Evolutionary conservation across 139 green algal genomes (phyloP).

Genomic region (Chlorella sorokiniana): DNA sequence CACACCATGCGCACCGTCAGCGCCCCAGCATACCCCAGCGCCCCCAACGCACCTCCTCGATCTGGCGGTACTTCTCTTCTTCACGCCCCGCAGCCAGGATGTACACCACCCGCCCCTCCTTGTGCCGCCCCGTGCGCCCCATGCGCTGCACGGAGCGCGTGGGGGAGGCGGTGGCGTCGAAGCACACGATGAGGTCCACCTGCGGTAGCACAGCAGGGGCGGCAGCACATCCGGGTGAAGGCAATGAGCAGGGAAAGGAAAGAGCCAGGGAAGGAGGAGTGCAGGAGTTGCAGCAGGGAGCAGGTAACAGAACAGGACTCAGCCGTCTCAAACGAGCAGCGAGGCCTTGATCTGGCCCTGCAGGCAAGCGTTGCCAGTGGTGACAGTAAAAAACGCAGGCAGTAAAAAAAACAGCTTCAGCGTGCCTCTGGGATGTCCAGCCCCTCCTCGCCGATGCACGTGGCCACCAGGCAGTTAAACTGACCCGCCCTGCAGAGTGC

Average conservation of each 20-base stretch:
- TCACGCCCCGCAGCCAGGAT: slow-evolving; percentile 76
- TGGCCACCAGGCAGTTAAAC: slow-evolving; percentile 90
- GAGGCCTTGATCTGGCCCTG: neutral
- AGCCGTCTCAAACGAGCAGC: too few species aligned
- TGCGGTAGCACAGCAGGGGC: slow-evolving; percentile 20
- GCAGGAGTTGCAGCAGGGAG: too few species aligned
- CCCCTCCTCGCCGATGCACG: slow-evolving; percentile 96
- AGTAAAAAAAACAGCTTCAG: neutral
- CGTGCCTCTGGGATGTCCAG: slow-evolving; percentile 91
- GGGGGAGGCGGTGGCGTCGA: slow-evolving; percentile 78
- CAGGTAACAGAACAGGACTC: too few species aligned
- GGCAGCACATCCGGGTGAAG: neutral
- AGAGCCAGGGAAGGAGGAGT: too few species aligned
- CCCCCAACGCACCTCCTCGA: slow-evolving; percentile 45
- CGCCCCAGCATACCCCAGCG: too few species aligned
- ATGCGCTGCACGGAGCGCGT: slow-evolving; percentile 85
- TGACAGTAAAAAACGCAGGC: neutral
- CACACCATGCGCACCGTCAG: too few species aligned
- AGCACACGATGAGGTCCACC: slow-evolving; percentile 96
- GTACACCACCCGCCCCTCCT: slow-evolving; percentile 85
- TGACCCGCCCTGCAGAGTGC: neutral
- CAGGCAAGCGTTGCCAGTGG: neutral
- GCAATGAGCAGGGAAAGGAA: too few species aligned
- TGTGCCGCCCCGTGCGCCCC: slow-evolving; percentile 90
- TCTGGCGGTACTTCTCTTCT: slow-evolving; percentile 61